Percentiles rank a stretch among this genome's conserved stretches.
These are phyloP conservation scores for Boletus reticuloceps DNA, from an alignment of 768 basidiomycete species.

Conservation along the genomic window DNA sequence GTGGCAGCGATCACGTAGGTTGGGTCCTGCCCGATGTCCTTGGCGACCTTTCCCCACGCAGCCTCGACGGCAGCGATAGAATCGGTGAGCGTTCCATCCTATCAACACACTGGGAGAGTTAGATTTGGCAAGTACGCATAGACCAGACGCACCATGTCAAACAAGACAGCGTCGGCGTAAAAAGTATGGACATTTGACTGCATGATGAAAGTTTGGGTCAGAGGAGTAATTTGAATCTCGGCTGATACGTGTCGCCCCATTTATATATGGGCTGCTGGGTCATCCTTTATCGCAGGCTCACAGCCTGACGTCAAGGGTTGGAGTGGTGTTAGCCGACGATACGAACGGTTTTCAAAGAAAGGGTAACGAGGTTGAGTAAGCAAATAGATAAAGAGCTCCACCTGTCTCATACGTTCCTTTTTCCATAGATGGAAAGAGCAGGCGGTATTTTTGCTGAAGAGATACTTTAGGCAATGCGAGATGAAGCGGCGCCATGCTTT, in stretches of 20 bases:
- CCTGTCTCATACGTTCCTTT: not conserved
- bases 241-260: constrained; percentile 9
- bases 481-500: too few relatives aligned
- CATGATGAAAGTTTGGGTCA: constrained; percentile 12
- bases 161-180: constrained; percentile 57
- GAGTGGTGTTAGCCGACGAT: not conserved
- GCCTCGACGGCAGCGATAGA: constrained; percentile 73
- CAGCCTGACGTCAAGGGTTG: constrained; percentile 31
- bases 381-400: constrained; percentile 12
- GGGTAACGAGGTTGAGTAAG: constrained; percentile 6
- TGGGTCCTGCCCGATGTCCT: constrained; percentile 66
- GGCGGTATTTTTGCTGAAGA: not conserved
- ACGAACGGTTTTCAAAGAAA: not conserved
- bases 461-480: not conserved
- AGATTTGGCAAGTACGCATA: constrained; percentile 13
- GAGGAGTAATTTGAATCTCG: constrained; percentile 8
- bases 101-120: constrained; percentile 23
- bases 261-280: constrained; percentile 20
- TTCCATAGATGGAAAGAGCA: constrained; percentile 1
- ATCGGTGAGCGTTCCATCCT: constrained; percentile 74
- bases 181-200: constrained; percentile 35
- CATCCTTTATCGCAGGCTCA: constrained; percentile 2
- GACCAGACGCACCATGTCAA: constrained; percentile 59
- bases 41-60: constrained; percentile 71
- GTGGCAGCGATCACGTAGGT: constrained; percentile 67